Evolutionary conservation across 2,329 filamentous ascomycete genomes (phyloP).

Genomic region (Apiospora aurea): DNA sequence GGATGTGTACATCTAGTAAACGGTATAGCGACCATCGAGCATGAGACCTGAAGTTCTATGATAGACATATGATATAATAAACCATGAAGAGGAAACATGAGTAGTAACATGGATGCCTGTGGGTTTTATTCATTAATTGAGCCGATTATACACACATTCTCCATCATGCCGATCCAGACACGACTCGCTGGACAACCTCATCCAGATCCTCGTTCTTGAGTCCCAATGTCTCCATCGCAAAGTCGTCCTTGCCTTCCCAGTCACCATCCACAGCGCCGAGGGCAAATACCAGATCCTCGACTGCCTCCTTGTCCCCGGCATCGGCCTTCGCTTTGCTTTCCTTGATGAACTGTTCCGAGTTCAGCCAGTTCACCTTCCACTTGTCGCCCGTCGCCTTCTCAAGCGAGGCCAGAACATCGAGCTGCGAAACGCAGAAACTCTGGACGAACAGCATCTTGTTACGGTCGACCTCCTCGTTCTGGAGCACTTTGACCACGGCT

Average conservation of each 20-base stretch:
- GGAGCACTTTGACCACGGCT: constrained; percentile 44
- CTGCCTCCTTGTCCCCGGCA: constrained; percentile 45
- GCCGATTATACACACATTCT: too few relatives aligned
- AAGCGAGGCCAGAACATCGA: constrained; percentile 43
- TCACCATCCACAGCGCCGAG: constrained; percentile 56
- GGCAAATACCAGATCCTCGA: constrained; percentile 58
- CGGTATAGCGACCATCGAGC: too few relatives aligned
- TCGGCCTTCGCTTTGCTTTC: constrained; percentile 47
- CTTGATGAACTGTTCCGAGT: constrained; percentile 50
- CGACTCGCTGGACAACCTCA: constrained; percentile 45
- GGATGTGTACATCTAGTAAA: too few relatives aligned
- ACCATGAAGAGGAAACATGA: too few relatives aligned
- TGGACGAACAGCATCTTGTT: constrained; percentile 48
- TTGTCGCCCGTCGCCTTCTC: constrained; percentile 42
- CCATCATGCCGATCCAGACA: constrained; percentile 30
- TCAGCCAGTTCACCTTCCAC: constrained; percentile 42
- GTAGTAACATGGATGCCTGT: too few relatives aligned
- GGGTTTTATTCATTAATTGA: too few relatives aligned
- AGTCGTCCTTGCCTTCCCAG: constrained; percentile 53
- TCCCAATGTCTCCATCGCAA: constrained; percentile 55
- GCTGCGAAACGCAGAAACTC: constrained; percentile 49
- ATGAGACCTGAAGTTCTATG: too few relatives aligned
- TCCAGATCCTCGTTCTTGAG: constrained; percentile 56
- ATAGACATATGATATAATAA: too few relatives aligned
- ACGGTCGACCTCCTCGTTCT: constrained; percentile 37